Base-by-base conservation (phyloP, 345 rosid genomes). In the Draba incana region DNA sequence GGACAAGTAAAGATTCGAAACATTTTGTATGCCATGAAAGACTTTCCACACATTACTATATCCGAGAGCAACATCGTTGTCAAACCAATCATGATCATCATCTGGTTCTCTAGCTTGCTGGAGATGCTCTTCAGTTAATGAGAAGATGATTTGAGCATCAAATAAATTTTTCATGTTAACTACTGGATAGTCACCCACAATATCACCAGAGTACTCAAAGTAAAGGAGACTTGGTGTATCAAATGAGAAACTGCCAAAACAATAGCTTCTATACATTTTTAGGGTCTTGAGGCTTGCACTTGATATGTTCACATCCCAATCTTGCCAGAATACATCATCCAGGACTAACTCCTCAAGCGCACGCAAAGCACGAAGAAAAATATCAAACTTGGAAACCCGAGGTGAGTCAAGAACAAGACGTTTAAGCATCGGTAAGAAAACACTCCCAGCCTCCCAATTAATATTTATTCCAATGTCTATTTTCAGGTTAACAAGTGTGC, bases 251-350 rank as follows among this genome's bases (percentile, higher is more conserved):
- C 12, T 0, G 2, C 2, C 0, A 12, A 0, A 2, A 10, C 1
- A 2, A 3, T 1, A 2, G 0, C 0, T 3, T 4, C 2, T 4
- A 0, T 4, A 3, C 0, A 68, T 56, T 10, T 2, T 57, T 15
- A 68, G 27, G 9, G 3, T 28, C 58, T 48, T 69, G 59, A 69
- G 66, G 58, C 58, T 38, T 10, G 42, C 59, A 59, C 24, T 69
- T 39, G 74, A 59, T 3, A 69, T 2, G 2, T 1, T 39, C 42
- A 8, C 43, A 27, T 39, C 4, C 11, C 0, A 0, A 20, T 50
- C 7, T 7, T 3, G 1, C 50, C 74, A 41, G 1, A 0, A 0
- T 5, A 49, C 9, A 59, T 8, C 0, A 48, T 0, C 2, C 41
- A 69, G 1, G 10, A 4, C 66, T n/a, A 67, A n/a, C 3, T 35